phyloP scores from a whole-genome alignment of 768 basidiomycete genomes.

The Leucosporidium scottii region DNA sequence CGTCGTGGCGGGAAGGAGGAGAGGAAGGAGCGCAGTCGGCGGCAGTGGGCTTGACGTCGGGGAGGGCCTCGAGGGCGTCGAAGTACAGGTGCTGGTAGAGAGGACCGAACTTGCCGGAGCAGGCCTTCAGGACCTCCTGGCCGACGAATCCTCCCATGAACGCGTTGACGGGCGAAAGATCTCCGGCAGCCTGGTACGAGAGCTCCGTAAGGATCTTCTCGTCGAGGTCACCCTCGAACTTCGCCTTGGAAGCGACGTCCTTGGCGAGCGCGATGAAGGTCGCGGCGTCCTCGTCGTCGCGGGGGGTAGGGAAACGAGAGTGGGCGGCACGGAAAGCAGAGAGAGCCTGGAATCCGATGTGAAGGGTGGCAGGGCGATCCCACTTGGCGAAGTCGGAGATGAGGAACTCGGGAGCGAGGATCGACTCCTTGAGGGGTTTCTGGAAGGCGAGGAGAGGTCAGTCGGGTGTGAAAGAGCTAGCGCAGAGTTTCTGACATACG shows the following conservation, averaged over 20 bases:
- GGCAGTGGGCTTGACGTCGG: constrained; percentile 54
- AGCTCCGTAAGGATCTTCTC: constrained; percentile 70
- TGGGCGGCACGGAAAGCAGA: constrained; percentile 61
- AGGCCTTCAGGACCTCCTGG: constrained; percentile 94
- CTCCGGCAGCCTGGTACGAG: constrained; percentile 83
- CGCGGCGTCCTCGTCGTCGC: constrained; percentile 72
- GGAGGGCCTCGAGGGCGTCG: constrained; percentile 92
- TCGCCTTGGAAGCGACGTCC: constrained; percentile 51
- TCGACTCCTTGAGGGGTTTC: constrained; percentile 88
- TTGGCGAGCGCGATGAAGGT: constrained; percentile 68
- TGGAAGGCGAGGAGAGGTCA: constrained; percentile 40
- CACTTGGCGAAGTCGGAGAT: constrained; percentile 97
- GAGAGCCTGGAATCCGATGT: constrained; percentile 90
- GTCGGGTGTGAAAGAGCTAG: not conserved
- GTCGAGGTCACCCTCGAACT: constrained; percentile 61
- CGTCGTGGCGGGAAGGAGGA: constrained; percentile 67
- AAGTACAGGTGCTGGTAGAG: constrained; percentile 93
- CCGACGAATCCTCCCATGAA: constrained; percentile 96
- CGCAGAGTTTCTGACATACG: constrained; percentile 50
- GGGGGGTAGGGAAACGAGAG: constrained; percentile 67
- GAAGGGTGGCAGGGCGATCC: constrained; percentile 80
- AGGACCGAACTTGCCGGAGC: constrained; percentile 95
- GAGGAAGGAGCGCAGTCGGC: constrained; percentile 72
- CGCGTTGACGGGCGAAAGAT: constrained; percentile 80
- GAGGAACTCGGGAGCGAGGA: constrained; percentile 74